phyloP scores from a whole-genome alignment of 768 basidiomycete species.

The Suillus luteus region DNA sequence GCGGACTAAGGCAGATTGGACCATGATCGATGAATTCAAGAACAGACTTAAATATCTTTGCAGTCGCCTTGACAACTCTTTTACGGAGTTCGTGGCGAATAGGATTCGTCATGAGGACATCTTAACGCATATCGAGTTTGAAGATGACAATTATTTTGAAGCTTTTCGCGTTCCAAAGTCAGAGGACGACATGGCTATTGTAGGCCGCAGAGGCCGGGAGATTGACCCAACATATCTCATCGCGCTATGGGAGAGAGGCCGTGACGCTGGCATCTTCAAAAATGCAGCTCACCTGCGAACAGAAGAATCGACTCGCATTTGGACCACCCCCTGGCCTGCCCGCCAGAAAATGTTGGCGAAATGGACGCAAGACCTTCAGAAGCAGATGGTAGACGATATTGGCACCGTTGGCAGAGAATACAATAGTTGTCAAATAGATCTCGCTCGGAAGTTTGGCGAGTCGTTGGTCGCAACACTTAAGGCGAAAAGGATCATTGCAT shows the following conservation, averaged over 20 bases:
- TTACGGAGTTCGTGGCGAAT: slow-evolving; percentile 25
- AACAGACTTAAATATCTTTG: neutral
- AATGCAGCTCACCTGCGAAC: slow-evolving; percentile 19
- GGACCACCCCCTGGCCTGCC: slow-evolving; percentile 32
- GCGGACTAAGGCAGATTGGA: slow-evolving; percentile 34
- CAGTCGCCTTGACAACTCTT: slow-evolving; percentile 27
- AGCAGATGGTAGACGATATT: slow-evolving; percentile 37
- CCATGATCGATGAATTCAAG: slow-evolving; percentile 41
- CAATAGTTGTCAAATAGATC: slow-evolving; percentile 34
- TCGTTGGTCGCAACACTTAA: slow-evolving; percentile 36
- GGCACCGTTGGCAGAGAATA: slow-evolving; percentile 34
- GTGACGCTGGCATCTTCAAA: slow-evolving; percentile 43
- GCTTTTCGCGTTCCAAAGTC: slow-evolving; percentile 42
- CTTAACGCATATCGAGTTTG: slow-evolving; percentile 51
- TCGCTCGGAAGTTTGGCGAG: slow-evolving; percentile 36
- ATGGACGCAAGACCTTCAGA: slow-evolving; percentile 37
- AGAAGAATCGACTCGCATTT: slow-evolving; percentile 27
- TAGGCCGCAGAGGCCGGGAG: slow-evolving; percentile 40
- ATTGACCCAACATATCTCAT: slow-evolving; percentile 43
- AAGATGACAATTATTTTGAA: slow-evolving; percentile 40
- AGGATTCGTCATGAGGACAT: slow-evolving; percentile 29
- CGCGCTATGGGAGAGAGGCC: slow-evolving; percentile 42
- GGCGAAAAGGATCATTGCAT: slow-evolving; percentile 55
- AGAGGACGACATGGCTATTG: slow-evolving; percentile 42
- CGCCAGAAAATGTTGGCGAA: slow-evolving; percentile 25